Conservation (phyloP, 495 filamentous ascomycete species). For the Choiromyces venosus region DNA sequence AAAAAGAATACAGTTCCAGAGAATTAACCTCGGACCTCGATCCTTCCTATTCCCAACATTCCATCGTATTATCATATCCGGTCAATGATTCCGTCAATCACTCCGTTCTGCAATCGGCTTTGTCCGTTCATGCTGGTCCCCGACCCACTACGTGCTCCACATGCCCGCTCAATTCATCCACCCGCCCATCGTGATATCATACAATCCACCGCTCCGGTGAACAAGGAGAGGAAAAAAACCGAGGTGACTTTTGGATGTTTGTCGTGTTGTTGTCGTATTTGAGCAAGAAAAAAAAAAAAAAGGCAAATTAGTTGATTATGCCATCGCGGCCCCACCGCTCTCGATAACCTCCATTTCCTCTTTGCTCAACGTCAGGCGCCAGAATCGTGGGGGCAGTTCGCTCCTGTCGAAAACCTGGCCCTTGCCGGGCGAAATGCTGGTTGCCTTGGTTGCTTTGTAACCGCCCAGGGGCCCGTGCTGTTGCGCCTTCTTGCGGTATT, state of each 20-base stretch:
- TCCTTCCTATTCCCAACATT: neutral
- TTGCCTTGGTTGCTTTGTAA: constrained; percentile 49
- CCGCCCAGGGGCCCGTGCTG: constrained; percentile 82
- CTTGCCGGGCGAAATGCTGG: constrained; percentile 59
- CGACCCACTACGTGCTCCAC: neutral
- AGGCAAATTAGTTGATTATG: constrained; percentile 20
- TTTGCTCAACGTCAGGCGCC: constrained; percentile 61
- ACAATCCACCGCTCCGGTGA: constrained; percentile 4
- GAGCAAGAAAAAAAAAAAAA: constrained; percentile 20
- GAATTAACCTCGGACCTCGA: neutral
- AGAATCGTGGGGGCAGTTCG: constrained; percentile 79
- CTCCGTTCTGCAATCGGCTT: neutral
- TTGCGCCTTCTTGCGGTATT: constrained; percentile 85
- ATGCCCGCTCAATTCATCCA: neutral
- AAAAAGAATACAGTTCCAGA: neutral
- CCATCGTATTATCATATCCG: neutral
- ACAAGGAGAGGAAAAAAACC: constrained; percentile 8
- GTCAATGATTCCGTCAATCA: no score
- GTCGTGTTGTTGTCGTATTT: constrained; percentile 14
- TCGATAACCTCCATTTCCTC: constrained; percentile 94
- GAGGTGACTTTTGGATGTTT: constrained; percentile 7
- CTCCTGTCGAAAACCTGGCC: constrained; percentile 84
- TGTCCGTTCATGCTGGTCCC: neutral
- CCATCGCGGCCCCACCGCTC: constrained; percentile 66
- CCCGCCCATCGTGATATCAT: constrained; percentile 9